phyloP scores from a whole-genome alignment of 1,284 basidiomycete genomes.

The Moniliella sp. region DNA sequence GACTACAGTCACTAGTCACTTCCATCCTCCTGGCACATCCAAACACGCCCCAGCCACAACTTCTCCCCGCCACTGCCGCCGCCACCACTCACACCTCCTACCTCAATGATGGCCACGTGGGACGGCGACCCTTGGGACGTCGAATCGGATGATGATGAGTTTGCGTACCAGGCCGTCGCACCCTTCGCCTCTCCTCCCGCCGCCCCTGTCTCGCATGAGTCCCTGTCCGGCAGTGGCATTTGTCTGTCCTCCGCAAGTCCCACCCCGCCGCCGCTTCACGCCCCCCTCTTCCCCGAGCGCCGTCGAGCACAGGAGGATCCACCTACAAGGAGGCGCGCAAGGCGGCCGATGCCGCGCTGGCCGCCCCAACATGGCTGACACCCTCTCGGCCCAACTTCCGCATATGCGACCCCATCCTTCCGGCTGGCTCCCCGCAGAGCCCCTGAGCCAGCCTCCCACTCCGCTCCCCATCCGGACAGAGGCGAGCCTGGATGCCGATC shows the following conservation, averaged over 20 bases:
- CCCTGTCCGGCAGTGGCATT: too few species aligned
- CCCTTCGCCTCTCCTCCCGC: background rate
- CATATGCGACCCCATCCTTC: background rate
- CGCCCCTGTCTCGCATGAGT: background rate
- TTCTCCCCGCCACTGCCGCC: too few species aligned
- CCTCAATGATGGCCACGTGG: too few species aligned
- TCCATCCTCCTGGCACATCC: too few species aligned
- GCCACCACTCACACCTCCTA: too few species aligned
- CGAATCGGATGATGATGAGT: constrained; percentile 31
- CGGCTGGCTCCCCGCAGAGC: background rate
- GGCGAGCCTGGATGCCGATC: too few species aligned
- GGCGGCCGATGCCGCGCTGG: constrained; percentile 7
- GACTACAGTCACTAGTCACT: too few species aligned
- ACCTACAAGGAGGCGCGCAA: constrained; percentile 6
- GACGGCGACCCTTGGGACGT: constrained; percentile 31
- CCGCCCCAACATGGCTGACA: constrained; percentile 3
- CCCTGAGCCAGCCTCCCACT: background rate
- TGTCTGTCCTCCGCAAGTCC: background rate
- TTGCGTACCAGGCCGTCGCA: constrained; percentile 9
- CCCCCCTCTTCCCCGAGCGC: background rate
- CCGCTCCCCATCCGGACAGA: background rate
- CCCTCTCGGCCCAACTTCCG: background rate
- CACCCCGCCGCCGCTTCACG: background rate
- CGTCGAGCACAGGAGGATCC: constrained; percentile 3
- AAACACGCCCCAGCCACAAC: too few species aligned